Evolutionary conservation across 352 stramenopile species (phyloP), one percentile per base, ranked within the genome.

Genomic region (Phytophthora megakarya): DNA sequence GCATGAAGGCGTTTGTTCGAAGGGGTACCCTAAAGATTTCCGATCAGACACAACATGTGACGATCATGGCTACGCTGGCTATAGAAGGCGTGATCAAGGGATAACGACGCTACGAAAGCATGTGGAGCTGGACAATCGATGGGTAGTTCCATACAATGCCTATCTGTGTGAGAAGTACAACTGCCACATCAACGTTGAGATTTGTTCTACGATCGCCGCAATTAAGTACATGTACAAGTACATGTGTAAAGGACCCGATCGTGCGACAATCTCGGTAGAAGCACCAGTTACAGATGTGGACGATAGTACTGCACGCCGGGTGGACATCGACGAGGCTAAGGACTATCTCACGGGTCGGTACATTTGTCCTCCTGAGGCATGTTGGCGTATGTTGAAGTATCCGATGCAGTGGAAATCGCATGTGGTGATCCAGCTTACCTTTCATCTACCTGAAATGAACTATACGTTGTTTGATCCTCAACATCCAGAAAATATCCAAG

Each of bases 151-250:
- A 15, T 25, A 56, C 48, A 56, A 37, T 40, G 32, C 30, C 8
- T 56, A 45, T 25, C 46, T 56, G 19, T 56, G 30, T 30, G 30
- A 25, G 33, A 45, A 45, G 23, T 46, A 46, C 15, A 45, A 45
- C 15, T 56, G 48, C 22, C 32, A 56, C 32, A 35, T 56, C 48
- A 56, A 56, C 28, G 48, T 45, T 33, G 48, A 56, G 21, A 44
- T 56, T 23, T 56, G 48, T 22, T 56, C 33, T 10, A 56, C 33
- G 35, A 40, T 45, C 48, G 15, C 25, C 23, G 30, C 37, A 37
- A 45, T 56, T 33, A 56, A 56, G 33, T 56, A 56, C 48, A 45
- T 33, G 6, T 35, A 32, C 21, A 56, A 56, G 48, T 45, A 45
- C 39, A 45, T 45, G 10, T 45, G n/a, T n/a, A n/a, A n/a, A n/a